A percentile compares a stretch with the other conserved stretches of the same genome.
Evolutionary conservation across 2,329 filamentous ascomycete genomes (phyloP).

Genomic region (Colletotrichum sp.): DNA sequence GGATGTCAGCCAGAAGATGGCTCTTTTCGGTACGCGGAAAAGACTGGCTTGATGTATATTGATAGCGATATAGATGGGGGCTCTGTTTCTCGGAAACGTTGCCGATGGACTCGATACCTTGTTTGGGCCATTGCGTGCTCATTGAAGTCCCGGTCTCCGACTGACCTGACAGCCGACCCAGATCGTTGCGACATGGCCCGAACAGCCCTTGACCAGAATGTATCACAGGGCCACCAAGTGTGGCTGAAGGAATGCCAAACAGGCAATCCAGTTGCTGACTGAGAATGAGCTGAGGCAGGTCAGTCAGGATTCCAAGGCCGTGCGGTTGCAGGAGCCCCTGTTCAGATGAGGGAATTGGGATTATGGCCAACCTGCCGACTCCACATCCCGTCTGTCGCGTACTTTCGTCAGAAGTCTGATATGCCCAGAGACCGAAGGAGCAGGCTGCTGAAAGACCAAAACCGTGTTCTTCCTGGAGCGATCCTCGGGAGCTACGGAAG

Average conservation of each 20-base stretch:
- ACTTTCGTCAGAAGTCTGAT: neutral
- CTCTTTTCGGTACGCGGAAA: neutral
- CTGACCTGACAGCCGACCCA: neutral
- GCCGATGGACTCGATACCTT: neutral
- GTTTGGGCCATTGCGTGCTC: neutral
- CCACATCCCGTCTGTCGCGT: neutral
- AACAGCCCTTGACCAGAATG: neutral
- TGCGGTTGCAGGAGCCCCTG: constrained; percentile 1
- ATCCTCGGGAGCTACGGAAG: neutral
- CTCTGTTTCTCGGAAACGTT: neutral
- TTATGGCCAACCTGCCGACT: neutral
- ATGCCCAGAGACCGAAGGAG: neutral
- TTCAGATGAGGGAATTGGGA: neutral
- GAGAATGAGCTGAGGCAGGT: neutral
- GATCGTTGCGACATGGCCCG: neutral
- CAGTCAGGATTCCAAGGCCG: neutral
- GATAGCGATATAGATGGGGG: neutral
- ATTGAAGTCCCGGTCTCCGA: neutral
- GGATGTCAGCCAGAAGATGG: neutral
- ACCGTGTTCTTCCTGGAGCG: neutral
- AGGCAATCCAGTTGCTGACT: neutral
- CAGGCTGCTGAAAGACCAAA: neutral
- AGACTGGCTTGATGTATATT: neutral
- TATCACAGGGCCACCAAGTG: neutral
- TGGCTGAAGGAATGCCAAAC: neutral